Base-by-base conservation (phyloP, 2,329 filamentous ascomycete genomes). In the Aspergillus neotritici region DNA sequence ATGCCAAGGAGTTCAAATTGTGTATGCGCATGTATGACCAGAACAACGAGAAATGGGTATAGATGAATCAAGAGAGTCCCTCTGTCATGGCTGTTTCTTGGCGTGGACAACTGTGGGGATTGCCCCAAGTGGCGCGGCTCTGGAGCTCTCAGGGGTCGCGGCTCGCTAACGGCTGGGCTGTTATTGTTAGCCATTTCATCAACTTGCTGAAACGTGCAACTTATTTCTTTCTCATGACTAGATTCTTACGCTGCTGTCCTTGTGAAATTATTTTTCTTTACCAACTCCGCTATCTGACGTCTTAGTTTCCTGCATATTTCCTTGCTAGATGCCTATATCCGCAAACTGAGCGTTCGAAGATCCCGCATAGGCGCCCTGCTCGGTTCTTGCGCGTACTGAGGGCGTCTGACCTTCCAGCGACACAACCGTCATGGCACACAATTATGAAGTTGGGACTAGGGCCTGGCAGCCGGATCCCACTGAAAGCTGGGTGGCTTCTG, bases 401-500 rank as follows among this genome's bases (percentile, higher is more conserved):
- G 41, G 13, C 37, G 41, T 44, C 40, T 21, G 37, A 31, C 13
- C 16, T 34, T 34, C 5, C 21, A 17, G 36, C 37, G 31, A 43
- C 37, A 30, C 21, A 36, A 31, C 40, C 44, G 45, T 50, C 44
- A 61, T 95, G 90, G 87, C 88, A 75, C 86, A 94, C 71, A 87
- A 81, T 66, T 97, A 94, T 74, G 90, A 97, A 77, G 82, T 96
- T 64, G 93, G 91, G 65, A 97, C 91, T 62, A 83, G 88, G 80
- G 93, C 90, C 66, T 98, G 93, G 93, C 93, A 97, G 79, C 90
- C 93, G 60, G 93, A 98, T 75, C 75, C 81, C 67, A 87, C 87
- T 49, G 91, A 98, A 71, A 93, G 93, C 72, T 98, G 93, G 91
- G 82, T 98, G 68, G 86, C 90, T 65, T 96, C 93, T 36, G 90